Evolutionary conservation across 768 basidiomycete genomes (phyloP).

Genomic region (Tricholomella constricta): DNA sequence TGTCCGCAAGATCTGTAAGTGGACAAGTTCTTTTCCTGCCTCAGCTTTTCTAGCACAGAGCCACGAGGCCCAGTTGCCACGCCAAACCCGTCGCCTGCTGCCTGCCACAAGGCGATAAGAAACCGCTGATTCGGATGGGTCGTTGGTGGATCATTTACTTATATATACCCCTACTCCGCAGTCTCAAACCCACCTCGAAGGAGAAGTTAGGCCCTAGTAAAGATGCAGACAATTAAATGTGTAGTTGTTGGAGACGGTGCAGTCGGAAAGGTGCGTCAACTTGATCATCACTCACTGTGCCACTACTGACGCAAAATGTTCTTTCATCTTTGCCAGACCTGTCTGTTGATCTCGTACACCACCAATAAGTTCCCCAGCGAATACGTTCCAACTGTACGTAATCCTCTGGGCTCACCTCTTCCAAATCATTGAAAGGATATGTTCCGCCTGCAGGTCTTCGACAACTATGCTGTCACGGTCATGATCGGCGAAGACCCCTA

Average conservation of each 20-base stretch:
- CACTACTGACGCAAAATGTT: constrained; percentile 7
- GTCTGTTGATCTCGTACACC: constrained; percentile 95
- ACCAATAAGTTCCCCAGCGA: constrained; percentile 99
- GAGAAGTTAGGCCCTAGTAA: constrained; percentile 22
- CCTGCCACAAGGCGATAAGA: constrained; percentile 30
- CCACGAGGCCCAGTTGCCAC: constrained; percentile 47
- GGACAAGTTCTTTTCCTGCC: constrained; percentile 10
- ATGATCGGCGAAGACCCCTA: constrained; percentile 99
- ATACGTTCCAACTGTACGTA: constrained; percentile 95
- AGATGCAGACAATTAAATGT: constrained; percentile 97
- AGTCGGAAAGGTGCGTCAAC: constrained; percentile 85
- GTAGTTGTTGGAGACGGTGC: constrained; percentile 98
- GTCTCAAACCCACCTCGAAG: constrained; percentile 13
- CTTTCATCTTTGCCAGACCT: constrained; percentile 62
- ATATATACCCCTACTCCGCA: constrained; percentile 19
- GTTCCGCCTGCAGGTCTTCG: constrained; percentile 67
- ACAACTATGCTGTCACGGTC: constrained; percentile 99
- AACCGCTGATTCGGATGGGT: constrained; percentile 11
- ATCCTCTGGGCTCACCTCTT: constrained; percentile 25
- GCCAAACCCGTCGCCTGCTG: constrained; percentile 28
- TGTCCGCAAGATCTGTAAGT: constrained; percentile 21
- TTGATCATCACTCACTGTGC: not conserved
- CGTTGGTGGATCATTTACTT: constrained; percentile 18
- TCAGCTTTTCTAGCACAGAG: constrained; percentile 22
- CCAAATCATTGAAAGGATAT: constrained; percentile 18